phyloP scores from a whole-genome alignment of 805 yeast species.

The Wickerhamiella shivajii region DNA sequence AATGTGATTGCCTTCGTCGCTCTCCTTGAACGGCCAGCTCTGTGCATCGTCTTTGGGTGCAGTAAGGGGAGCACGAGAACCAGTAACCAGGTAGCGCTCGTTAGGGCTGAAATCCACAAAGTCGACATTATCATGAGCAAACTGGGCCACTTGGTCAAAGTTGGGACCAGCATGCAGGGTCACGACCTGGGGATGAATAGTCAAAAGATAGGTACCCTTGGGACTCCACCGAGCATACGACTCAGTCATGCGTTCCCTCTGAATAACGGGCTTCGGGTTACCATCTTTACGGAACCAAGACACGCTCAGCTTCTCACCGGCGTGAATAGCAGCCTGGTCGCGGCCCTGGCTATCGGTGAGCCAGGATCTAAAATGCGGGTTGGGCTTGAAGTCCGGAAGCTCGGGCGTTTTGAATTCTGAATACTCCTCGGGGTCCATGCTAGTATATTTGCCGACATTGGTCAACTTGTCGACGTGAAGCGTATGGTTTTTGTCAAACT shows the following conservation, averaged over 20 bases:
- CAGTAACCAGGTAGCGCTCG: constrained; percentile 79
- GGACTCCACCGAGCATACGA: constrained; percentile 85
- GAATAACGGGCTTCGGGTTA: constrained; percentile 61
- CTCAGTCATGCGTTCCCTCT: constrained; percentile 74
- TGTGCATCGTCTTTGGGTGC: constrained; percentile 47
- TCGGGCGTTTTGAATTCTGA: constrained; percentile 48
- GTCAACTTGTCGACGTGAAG: constrained; percentile 66
- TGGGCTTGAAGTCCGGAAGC: constrained; percentile 54
- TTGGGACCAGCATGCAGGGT: constrained; percentile 90
- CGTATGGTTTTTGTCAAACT: constrained; percentile 86
- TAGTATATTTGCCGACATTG: constrained; percentile 25
- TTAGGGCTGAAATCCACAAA: constrained; percentile 84
- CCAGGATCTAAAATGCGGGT: constrained; percentile 82
- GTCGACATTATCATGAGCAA: constrained; percentile 78
- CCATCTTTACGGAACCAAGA: constrained; percentile 69
- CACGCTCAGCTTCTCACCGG: constrained; percentile 65
- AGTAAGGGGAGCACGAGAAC: constrained; percentile 71
- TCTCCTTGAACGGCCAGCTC: constrained; percentile 68
- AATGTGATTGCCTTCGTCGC: constrained; percentile 82
- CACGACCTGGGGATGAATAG: constrained; percentile 87
- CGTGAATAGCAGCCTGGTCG: constrained; percentile 77
- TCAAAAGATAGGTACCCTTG: constrained; percentile 73
- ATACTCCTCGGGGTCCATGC: constrained; percentile 60
- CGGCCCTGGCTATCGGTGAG: constrained; percentile 75
- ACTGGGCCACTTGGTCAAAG: constrained; percentile 59